Evolutionary conservation across 768 basidiomycete genomes (phyloP).

Genomic region (Suillus subalutaceus): DNA sequence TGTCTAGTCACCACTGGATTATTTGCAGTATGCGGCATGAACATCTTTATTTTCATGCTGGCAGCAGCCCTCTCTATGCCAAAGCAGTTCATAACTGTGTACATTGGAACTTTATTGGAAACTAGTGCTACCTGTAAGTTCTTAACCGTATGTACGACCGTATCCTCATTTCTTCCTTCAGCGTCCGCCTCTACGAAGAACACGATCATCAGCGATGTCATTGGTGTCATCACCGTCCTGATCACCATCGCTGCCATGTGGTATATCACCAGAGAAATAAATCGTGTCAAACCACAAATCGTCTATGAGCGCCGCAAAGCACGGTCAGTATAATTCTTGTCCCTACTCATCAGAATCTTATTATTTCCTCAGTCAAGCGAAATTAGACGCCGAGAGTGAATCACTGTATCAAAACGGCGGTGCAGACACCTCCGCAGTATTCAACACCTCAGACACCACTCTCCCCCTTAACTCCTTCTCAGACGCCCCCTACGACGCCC

Average conservation of each 20-base stretch:
- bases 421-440: constrained; percentile 32
- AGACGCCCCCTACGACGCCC: constrained; percentile 32
- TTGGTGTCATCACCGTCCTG: constrained; percentile 66
- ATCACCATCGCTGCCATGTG: constrained; percentile 81
- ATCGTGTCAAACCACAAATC: constrained; percentile 64
- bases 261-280: constrained; percentile 80
- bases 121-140: constrained; percentile 37
- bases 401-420: constrained; percentile 32
- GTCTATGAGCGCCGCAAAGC: constrained; percentile 74
- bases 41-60: constrained; percentile 71
- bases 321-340: constrained; percentile 43
- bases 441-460: constrained; percentile 48
- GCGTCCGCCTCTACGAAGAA: constrained; percentile 45
- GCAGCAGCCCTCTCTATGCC: constrained; percentile 85
- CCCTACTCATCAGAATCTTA: background rate
- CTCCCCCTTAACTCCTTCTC: constrained; percentile 35
- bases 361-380: constrained; percentile 50
- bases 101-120: constrained; percentile 82
- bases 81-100: constrained; percentile 91
- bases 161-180: constrained; percentile 10
- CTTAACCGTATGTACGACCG: background rate
- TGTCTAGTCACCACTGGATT: constrained; percentile 79
- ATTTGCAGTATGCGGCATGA: constrained; percentile 89
- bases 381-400: constrained; percentile 39
- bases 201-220: constrained; percentile 68